phyloP scores from a whole-genome alignment of 345 rosid genomes.

The Rhizophora apiculata region DNA sequence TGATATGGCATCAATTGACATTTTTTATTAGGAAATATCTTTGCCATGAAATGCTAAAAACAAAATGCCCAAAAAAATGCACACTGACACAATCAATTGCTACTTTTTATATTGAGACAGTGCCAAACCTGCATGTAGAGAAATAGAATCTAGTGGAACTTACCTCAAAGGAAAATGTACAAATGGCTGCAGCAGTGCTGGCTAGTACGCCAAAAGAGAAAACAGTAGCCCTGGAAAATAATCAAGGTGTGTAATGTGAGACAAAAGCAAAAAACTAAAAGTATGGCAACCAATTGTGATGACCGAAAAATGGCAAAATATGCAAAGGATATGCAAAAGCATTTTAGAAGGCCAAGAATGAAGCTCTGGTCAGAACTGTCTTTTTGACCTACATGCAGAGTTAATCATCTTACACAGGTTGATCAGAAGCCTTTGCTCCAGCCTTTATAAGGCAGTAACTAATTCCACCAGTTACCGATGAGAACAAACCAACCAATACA shows the following conservation, averaged over 20 bases:
- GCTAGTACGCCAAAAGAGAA: slow-evolving; percentile 73
- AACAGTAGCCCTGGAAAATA: slow-evolving; percentile 61
- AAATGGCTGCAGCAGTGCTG: slow-evolving; percentile 68
- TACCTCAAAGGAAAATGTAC: slow-evolving; percentile 70
- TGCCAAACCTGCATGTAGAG: too few relatives aligned
- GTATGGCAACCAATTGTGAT: not conserved
- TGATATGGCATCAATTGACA: too few relatives aligned
- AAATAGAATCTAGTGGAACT: slow-evolving; percentile 14
- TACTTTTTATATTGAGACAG: slow-evolving; percentile 2
- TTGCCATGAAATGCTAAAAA: not conserved
- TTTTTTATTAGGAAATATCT: not conserved
- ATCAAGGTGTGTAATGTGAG: not conserved
- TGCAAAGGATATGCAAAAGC: not conserved
- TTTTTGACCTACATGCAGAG: not conserved
- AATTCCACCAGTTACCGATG: slow-evolving; percentile 79
- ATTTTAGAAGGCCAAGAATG: too few relatives aligned
- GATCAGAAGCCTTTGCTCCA: slow-evolving; percentile 80
- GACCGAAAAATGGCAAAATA: not conserved
- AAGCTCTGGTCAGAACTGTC: not conserved
- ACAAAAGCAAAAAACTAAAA: not conserved
- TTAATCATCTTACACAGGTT: slow-evolving; percentile 66
- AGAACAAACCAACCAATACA: slow-evolving; percentile 57
- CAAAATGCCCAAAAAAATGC: not conserved
- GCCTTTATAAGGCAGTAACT: slow-evolving; percentile 75
- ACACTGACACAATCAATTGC: not conserved